These are phyloP conservation scores for Bonnemaisonia californica DNA, from an alignment of 31 red algal genomes.

Conservation along the genomic window DNA sequence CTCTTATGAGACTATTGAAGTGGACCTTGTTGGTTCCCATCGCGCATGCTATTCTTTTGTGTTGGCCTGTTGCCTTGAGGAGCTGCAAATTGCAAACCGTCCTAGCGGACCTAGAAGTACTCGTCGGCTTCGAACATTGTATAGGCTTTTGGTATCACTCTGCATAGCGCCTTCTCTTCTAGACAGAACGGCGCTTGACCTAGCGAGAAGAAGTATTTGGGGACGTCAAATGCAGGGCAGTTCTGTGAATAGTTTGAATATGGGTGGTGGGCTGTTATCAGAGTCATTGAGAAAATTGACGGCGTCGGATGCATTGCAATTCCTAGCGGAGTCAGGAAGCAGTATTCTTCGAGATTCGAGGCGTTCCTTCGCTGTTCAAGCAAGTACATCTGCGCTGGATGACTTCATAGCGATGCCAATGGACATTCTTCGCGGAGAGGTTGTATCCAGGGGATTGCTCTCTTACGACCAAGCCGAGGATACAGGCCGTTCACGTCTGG, in stretches of 20 bases:
- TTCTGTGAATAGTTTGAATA: not conserved
- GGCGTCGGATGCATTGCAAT: slow-evolving; percentile 42
- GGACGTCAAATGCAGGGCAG: not conserved
- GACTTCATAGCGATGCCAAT: slow-evolving; percentile 41
- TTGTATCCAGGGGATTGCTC: slow-evolving; percentile 33
- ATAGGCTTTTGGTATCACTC: slow-evolving; percentile 40
- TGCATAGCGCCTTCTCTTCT: slow-evolving; percentile 56
- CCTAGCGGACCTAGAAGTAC: slow-evolving; percentile 9
- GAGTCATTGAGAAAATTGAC: slow-evolving; percentile 29
- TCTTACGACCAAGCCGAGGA: slow-evolving; percentile 2
- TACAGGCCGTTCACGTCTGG: slow-evolving; percentile 30
- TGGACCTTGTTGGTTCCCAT: slow-evolving; percentile 58
- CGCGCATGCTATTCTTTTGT: slow-evolving; percentile 63
- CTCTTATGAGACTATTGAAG: slow-evolving; percentile 61
- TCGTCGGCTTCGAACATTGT: slow-evolving; percentile 32
- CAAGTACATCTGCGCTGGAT: slow-evolving; percentile 7
- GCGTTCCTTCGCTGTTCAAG: slow-evolving; percentile 39
- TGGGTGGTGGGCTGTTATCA: not conserved
- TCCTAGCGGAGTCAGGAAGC: slow-evolving; percentile 44
- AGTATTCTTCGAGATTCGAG: slow-evolving; percentile 55
- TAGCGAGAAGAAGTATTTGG: slow-evolving; percentile 61
- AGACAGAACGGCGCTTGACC: slow-evolving; percentile 31
- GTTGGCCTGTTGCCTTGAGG: slow-evolving; percentile 43
- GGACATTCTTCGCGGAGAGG: slow-evolving; percentile 22
- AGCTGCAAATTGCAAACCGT: slow-evolving; percentile 26